Conservation (phyloP, 306 rosid species). For the Cicer arietinum region DNA sequence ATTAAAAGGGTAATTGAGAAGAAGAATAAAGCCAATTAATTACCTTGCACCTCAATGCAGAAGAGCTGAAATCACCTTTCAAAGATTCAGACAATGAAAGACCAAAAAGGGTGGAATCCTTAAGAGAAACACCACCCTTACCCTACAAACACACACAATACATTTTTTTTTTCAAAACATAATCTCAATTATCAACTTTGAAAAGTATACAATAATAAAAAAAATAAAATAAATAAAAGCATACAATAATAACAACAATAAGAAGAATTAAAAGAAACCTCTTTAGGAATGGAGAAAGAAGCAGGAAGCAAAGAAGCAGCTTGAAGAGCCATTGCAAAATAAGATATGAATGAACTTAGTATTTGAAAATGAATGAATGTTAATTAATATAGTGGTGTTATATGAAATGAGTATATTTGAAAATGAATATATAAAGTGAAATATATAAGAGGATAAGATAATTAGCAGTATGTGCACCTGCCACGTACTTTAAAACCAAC, state of each 20-base stretch:
- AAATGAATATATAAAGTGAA: conserved; percentile 42
- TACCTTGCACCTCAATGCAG: conserved; percentile 85
- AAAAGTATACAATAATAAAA: background rate
- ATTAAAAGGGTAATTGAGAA: conserved; percentile 19
- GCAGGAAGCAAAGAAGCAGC: conserved; percentile 59
- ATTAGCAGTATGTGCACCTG: conserved; percentile 47
- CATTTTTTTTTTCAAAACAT: conserved; percentile 6
- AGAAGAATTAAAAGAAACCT: conserved; percentile 45
- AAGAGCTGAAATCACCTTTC: conserved; percentile 73
- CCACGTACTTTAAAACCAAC: conserved; percentile 42
- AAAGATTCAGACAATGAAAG: conserved; percentile 70
- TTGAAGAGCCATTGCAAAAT: conserved; percentile 47
- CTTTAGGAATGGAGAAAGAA: conserved; percentile 54
- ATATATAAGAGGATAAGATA: conserved; percentile 54
- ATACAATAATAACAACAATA: background rate
- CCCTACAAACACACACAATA: conserved; percentile 58
- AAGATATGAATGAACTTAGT: background rate
- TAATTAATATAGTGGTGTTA: background rate
- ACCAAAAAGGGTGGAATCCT: conserved; percentile 82
- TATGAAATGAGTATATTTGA: background rate
- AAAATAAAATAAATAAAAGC: too few relatives aligned
- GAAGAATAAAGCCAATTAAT: background rate
- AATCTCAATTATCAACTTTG: conserved; percentile 29
- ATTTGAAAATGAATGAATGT: background rate
- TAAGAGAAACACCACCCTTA: conserved; percentile 61